Conservation (phyloP, 352 stramenopile species). For the Globisporangium radiosum region DNA sequence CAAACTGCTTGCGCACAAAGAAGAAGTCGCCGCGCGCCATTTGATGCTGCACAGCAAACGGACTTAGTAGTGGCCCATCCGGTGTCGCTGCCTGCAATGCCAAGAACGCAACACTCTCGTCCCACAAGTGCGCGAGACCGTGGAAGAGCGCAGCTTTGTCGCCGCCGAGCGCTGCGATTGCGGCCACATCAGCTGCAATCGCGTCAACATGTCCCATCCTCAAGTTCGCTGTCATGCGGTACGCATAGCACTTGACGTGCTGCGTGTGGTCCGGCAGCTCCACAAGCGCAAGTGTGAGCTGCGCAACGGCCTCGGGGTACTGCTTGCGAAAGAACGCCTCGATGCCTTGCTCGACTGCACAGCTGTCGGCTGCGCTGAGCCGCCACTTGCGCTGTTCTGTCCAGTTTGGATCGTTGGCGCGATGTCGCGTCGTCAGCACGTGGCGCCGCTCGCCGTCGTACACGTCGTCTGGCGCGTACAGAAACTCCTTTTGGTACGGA, state of each 20-base stretch:
- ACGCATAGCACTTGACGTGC: slow-evolving; percentile 70
- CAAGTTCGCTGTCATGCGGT: slow-evolving; percentile 68
- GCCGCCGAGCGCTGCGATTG: slow-evolving; percentile 46
- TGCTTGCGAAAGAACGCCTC: slow-evolving; percentile 65
- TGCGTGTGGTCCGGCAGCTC: slow-evolving; percentile 52
- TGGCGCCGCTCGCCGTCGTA: slow-evolving; percentile 50
- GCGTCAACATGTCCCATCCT: slow-evolving; percentile 46
- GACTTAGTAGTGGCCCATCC: slow-evolving; percentile 24
- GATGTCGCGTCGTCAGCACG: slow-evolving; percentile 34
- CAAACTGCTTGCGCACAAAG: slow-evolving; percentile 57
- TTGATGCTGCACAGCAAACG: slow-evolving; percentile 55
- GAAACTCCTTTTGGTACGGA: slow-evolving; percentile 63
- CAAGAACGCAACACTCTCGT: slow-evolving; percentile 52
- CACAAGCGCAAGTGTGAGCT: slow-evolving; percentile 34
- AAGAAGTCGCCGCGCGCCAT: slow-evolving; percentile 48
- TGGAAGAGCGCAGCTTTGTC: slow-evolving; percentile 77
- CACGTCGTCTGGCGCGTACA: slow-evolving; percentile 46
- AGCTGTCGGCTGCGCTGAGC: slow-evolving; percentile 30
- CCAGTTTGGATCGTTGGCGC: slow-evolving; percentile 20
- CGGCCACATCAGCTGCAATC: slow-evolving; percentile 41
- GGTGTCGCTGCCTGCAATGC: slow-evolving; percentile 25
- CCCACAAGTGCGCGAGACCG: slow-evolving; percentile 59
- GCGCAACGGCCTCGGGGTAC: slow-evolving; percentile 46
- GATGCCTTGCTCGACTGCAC: slow-evolving; percentile 50
- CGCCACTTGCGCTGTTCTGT: slow-evolving; percentile 36